Evolutionary conservation across 2,329 filamentous ascomycete genomes (phyloP).

Genomic region (Talaromyces rugulosus): DNA sequence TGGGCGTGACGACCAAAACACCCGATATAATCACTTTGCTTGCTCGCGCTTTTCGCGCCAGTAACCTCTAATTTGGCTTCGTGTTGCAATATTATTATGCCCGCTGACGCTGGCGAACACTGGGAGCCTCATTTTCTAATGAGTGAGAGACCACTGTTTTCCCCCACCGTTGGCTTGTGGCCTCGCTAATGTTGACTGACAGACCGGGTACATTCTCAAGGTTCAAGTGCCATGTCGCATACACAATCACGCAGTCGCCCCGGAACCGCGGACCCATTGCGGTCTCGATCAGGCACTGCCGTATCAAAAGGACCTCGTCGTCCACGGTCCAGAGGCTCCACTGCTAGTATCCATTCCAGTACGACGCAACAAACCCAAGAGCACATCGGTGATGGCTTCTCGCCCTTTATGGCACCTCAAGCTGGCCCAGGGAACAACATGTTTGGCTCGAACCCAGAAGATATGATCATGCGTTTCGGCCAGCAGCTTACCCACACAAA

Average conservation of each 20-base stretch:
- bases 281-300: conserved; percentile 37
- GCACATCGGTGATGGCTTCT: conserved; percentile 34
- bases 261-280: conserved; percentile 37
- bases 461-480: conserved; percentile 43
- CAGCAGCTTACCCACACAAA: conserved; percentile 38
- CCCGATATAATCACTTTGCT: conserved; percentile 19
- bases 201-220: conserved; percentile 35
- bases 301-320: conserved; percentile 38
- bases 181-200: conserved; percentile 11
- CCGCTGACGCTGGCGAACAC: conserved; percentile 30
- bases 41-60: conserved; percentile 7
- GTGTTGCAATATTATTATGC: conserved; percentile 20
- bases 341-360: conserved; percentile 45
- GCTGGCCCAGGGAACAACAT: conserved; percentile 29
- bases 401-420: conserved; percentile 36
- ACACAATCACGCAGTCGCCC: conserved; percentile 37
- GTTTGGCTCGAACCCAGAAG: conserved; percentile 39
- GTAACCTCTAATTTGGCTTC: neutral
- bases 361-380: conserved; percentile 42
- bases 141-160: conserved; percentile 12
- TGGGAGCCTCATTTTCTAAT: conserved; percentile 15
- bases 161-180: neutral
- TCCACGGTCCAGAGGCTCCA: conserved; percentile 44
- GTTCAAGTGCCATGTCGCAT: conserved; percentile 34
- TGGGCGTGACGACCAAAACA: conserved; percentile 24